These are phyloP conservation scores for Arabis alpina DNA, from an alignment of 345 rosid genomes.

Conservation along the genomic window DNA sequence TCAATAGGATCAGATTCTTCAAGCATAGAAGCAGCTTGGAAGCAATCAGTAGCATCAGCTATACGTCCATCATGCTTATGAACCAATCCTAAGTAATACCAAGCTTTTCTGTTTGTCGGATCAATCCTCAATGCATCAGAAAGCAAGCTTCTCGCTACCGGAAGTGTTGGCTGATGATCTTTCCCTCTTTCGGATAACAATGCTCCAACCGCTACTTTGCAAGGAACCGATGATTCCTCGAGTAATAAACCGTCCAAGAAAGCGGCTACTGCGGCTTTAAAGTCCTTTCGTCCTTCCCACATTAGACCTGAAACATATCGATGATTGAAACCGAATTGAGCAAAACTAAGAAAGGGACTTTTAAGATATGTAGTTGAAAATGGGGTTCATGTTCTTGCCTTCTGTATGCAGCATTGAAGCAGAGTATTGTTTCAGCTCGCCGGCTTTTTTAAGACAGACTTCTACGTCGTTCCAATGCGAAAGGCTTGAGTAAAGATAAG, in stretches of 20 bases:
- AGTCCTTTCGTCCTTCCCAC: conserved; percentile 71
- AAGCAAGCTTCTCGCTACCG: conserved; percentile 84
- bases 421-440: conserved; percentile 74
- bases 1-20: conserved; percentile 92
- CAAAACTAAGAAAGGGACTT: neutral
- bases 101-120: conserved; percentile 84
- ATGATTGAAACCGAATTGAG: conserved; percentile 25
- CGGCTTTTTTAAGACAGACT: conserved; percentile 75
- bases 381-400: conserved; percentile 57
- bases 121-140: conserved; percentile 90
- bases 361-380: neutral
- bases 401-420: conserved; percentile 72
- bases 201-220: conserved; percentile 67
- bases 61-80: conserved; percentile 80
- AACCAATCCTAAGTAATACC: conserved; percentile 85
- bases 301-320: conserved; percentile 57
- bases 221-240: conserved; percentile 66
- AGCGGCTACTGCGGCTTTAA: conserved; percentile 55
- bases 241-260: conserved; percentile 63
- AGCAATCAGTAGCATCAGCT: conserved; percentile 87
- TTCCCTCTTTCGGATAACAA: conserved; percentile 60
- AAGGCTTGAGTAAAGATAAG: conserved; percentile 78
- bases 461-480: conserved; percentile 93
- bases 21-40: conserved; percentile 95
- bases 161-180: conserved; percentile 51